Evolutionary conservation across 2,329 filamentous ascomycete species (phyloP).

Genomic region (Aureobasidium melanogenum): DNA sequence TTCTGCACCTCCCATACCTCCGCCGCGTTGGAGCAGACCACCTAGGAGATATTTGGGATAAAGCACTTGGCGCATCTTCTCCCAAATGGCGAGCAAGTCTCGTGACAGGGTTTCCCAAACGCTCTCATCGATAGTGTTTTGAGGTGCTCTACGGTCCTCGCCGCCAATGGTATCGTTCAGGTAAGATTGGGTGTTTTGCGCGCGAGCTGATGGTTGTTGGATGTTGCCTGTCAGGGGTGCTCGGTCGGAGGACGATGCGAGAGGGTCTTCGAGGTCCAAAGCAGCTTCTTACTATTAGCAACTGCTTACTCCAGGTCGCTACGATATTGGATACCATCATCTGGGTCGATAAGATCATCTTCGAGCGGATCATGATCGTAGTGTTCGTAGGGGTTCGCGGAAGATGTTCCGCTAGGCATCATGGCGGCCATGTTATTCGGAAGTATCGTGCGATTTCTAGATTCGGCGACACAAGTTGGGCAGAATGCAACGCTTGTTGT

Average conservation of each 20-base stretch:
- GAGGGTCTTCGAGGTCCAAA: conserved; percentile 84
- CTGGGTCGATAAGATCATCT: conserved; percentile 44
- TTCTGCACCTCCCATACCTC: conserved; percentile 50
- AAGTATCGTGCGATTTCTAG: not conserved
- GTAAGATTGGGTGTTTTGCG: conserved; percentile 61
- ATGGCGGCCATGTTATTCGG: conserved; percentile 32
- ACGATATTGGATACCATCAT: conserved; percentile 34
- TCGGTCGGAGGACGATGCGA: conserved; percentile 60
- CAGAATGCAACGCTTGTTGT: not conserved
- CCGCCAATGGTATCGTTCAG: conserved; percentile 84
- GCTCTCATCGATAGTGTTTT: conserved; percentile 92
- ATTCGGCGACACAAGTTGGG: not conserved
- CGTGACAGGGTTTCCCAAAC: conserved; percentile 96
- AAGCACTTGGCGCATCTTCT: conserved; percentile 95
- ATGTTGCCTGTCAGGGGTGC: conserved; percentile 78
- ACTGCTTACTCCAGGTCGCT: not conserved
- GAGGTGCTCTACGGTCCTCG: conserved; percentile 80
- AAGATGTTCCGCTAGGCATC: conserved; percentile 33
- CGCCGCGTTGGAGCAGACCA: conserved; percentile 50
- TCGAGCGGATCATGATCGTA: conserved; percentile 40
- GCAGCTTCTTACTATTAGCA: conserved; percentile 25
- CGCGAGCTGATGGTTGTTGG: conserved; percentile 48
- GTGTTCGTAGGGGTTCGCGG: conserved; percentile 28
- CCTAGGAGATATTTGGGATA: conserved; percentile 89
- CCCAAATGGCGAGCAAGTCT: conserved; percentile 88